phyloP scores from a whole-genome alignment of 371 early-diverging fungal species.

The Cokeromyces recurvatus region DNA sequence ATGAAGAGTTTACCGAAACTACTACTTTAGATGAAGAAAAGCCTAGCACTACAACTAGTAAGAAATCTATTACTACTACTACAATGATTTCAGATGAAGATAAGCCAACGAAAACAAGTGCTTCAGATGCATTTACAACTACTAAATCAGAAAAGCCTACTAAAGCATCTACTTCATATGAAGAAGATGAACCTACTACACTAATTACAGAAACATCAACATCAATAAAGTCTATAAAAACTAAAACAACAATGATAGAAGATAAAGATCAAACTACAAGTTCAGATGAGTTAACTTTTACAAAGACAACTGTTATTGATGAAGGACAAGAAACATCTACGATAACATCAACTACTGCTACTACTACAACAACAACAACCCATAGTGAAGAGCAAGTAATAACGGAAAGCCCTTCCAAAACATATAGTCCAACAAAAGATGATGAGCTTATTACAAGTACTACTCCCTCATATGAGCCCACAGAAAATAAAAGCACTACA shows the following conservation, averaged over 20 bases:
- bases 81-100: neutral
- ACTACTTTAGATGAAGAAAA: too few species aligned
- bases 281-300: too few species aligned
- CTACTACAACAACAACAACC: conserved; percentile 1
- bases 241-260: too few species aligned
- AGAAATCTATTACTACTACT: neutral
- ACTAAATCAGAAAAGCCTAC: neutral
- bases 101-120: neutral
- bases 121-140: neutral
- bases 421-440: neutral
- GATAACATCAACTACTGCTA: neutral
- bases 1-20: too few species aligned
- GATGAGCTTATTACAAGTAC: neutral
- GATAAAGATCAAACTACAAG: too few species aligned
- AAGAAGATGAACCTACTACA: neutral
- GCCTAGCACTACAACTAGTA: too few species aligned
- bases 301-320: too few species aligned
- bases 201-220: neutral
- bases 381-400: too few species aligned
- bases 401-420: neutral
- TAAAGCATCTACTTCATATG: neutral
- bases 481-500: neutral
- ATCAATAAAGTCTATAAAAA: neutral
- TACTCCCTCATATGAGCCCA: neutral
- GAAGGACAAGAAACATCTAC: too few species aligned